Evolutionary conservation across 345 rosid genomes (phyloP).

Genomic region (Carallia brachiata): DNA sequence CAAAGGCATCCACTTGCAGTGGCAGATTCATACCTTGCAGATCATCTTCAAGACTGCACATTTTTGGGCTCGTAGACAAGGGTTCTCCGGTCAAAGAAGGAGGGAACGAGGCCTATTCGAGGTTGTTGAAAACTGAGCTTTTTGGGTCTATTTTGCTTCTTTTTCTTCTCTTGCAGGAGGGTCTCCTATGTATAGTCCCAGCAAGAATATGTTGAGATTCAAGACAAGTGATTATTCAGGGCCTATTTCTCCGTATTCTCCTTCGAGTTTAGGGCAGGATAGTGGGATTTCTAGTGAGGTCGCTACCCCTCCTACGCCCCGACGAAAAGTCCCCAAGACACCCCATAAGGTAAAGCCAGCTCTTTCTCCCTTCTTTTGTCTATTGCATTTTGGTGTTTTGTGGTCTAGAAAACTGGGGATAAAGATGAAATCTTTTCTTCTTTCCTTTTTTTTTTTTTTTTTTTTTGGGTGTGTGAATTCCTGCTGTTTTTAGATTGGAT

Average conservation of each 20-base stretch:
- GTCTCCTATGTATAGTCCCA: slow-evolving; percentile 68
- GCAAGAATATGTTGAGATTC: slow-evolving; percentile 81
- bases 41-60: slow-evolving; percentile 88
- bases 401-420: not conserved
- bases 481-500: not conserved
- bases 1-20: slow-evolving; percentile 66
- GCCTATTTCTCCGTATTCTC: slow-evolving; percentile 78
- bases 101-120: slow-evolving; percentile 72
- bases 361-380: not conserved
- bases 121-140: slow-evolving; percentile 55
- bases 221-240: slow-evolving; percentile 70
- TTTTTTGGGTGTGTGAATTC: not conserved
- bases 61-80: slow-evolving; percentile 77
- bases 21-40: slow-evolving; percentile 96
- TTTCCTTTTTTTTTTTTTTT: no score
- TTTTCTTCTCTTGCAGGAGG: slow-evolving; percentile 91
- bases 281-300: slow-evolving; percentile 57
- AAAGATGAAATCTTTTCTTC: not conserved
- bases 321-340: slow-evolving; percentile 90
- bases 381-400: not conserved
- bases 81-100: slow-evolving; percentile 89
- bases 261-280: slow-evolving; percentile 68
- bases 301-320: slow-evolving; percentile 84
- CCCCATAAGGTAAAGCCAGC: slow-evolving; percentile 69
- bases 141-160: slow-evolving; percentile 80